Conservation (phyloP, 768 basidiomycete species). For the Russula griseocarnosa region DNA sequence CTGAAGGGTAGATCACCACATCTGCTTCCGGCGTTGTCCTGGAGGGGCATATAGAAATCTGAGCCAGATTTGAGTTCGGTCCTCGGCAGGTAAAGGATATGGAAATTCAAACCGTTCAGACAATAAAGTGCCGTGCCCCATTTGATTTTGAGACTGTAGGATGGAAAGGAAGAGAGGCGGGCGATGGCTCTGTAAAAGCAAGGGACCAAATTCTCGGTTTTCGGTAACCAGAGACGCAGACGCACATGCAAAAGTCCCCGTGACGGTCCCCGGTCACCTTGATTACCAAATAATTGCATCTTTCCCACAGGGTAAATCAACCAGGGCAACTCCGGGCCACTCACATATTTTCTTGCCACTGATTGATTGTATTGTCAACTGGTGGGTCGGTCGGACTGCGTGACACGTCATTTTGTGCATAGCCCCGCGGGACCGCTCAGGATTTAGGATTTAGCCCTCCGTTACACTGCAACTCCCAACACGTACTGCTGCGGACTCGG, state of each 20-base stretch:
- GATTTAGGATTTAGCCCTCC: not conserved
- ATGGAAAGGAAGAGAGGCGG: constrained; percentile 16
- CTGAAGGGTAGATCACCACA: constrained; percentile 24
- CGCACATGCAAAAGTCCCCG: constrained; percentile 12
- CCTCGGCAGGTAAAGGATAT: constrained; percentile 15
- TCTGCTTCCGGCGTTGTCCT: constrained; percentile 22
- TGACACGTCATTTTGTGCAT: not conserved
- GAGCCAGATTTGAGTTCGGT: constrained; percentile 21
- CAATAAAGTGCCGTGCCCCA: constrained; percentile 21
- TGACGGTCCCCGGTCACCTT: constrained; percentile 9
- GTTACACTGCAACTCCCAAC: not conserved
- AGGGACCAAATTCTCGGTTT: constrained; percentile 16
- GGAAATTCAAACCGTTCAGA: constrained; percentile 20
- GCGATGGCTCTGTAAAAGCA: not conserved
- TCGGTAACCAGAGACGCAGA: constrained; percentile 14
- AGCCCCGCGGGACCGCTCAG: not conserved
- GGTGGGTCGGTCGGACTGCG: not conserved
- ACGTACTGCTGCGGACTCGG: not conserved
- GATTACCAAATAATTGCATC: not conserved
- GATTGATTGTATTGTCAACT: not conserved
- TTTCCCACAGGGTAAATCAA: not conserved
- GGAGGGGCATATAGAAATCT: constrained; percentile 2
- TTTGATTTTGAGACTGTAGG: constrained; percentile 18
- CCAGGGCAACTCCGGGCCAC: not conserved
- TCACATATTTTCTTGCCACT: not conserved